Base-by-base conservation (phyloP, 805 yeast species). In the Candida adriatica region DNA sequence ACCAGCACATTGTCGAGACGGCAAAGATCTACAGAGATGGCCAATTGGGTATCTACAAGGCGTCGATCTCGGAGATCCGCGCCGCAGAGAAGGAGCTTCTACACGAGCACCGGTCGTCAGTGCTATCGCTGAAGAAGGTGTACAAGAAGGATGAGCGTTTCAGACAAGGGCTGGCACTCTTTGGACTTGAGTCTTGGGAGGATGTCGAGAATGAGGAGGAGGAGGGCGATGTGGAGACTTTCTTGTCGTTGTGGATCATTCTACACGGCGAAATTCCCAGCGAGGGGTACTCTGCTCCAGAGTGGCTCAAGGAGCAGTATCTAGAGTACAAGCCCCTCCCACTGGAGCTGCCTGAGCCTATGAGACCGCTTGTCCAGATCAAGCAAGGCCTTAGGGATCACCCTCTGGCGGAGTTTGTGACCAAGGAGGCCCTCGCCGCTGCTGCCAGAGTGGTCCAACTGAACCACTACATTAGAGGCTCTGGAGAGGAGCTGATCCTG, bases 81-180 rank as follows among this genome's bases (percentile, higher is more conserved):
- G 49, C 53, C 13, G 23, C 52, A 2, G 87, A 81, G 43, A 79
- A 77, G 47, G 45, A 45, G 3, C 34, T 70, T 26, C 41, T 80
- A 16, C 55, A 52, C 4, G 56, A 61, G 4, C 47, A 67, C 45
- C 75, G 71, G 46, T 16, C 37, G 1, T 29, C 40, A 4, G 56
- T 80, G 2, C 40, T 75, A 9, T 67, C 78, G 1, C 59, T 77
- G 34, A 71, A 73, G 41, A 67, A 61, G 31, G 65, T 75, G 2
- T 59, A 61, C 41, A 72, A 73, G 43, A 58, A 64, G 26, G 88
- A 81, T 46, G 39, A 49, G 4, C 41, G 46, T n/a, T 67, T 75
- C 43, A 56, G 60, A 18, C 65, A 68, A 28, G 59, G 76, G 0
- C 59, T 78, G 3, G 49, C 64, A 3, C 50, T 65, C 1, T 59